A percentile compares a stretch with the other conserved stretches of the same genome.
These are phyloP conservation scores for Phytopythium oedochilum DNA, from an alignment of 352 stramenopile genomes.

Conservation along the genomic window DNA sequence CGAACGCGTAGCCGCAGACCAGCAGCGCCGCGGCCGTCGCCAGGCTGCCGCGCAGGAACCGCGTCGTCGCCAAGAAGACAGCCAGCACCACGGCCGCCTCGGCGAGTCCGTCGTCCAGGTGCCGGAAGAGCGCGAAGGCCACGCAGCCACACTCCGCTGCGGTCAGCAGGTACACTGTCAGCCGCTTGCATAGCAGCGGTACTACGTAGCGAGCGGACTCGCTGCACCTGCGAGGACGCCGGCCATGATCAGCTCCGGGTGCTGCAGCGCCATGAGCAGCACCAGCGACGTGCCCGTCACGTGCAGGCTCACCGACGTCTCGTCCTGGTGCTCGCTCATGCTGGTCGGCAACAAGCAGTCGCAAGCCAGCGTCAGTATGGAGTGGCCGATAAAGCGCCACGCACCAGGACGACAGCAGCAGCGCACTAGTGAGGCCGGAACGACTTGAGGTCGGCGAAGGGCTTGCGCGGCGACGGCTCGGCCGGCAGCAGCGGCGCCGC, in stretches of 20 bases:
- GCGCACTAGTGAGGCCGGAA: conserved; percentile 50
- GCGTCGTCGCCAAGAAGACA: conserved; percentile 26
- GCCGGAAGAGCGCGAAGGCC: conserved; percentile 30
- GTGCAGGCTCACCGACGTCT: conserved; percentile 38
- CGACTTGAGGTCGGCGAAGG: conserved; percentile 27
- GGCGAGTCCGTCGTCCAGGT: conserved; percentile 27
- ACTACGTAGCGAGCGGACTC: not conserved
- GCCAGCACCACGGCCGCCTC: conserved; percentile 23
- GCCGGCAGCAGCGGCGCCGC: conserved; percentile 6
- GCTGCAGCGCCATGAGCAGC: conserved; percentile 22
- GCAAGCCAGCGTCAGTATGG: too few relatives aligned
- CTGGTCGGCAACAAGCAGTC: not conserved
- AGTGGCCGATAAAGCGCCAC: too few relatives aligned
- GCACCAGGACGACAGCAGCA: too few relatives aligned
- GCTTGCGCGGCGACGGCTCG: conserved; percentile 28
- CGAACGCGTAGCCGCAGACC: conserved; percentile 49
- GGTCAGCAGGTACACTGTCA: not conserved
- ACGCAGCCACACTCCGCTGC: conserved; percentile 32
- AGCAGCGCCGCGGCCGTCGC: conserved; percentile 12
- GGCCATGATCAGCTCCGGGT: conserved; percentile 30
- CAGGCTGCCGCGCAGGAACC: conserved; percentile 26
- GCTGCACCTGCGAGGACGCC: conserved; percentile 18
- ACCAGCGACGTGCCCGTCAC: conserved; percentile 36
- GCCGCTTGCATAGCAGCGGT: not conserved
- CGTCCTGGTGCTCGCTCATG: conserved; percentile 34